Conservation (phyloP, 257 asterid species). For the Asclepias syriaca region DNA sequence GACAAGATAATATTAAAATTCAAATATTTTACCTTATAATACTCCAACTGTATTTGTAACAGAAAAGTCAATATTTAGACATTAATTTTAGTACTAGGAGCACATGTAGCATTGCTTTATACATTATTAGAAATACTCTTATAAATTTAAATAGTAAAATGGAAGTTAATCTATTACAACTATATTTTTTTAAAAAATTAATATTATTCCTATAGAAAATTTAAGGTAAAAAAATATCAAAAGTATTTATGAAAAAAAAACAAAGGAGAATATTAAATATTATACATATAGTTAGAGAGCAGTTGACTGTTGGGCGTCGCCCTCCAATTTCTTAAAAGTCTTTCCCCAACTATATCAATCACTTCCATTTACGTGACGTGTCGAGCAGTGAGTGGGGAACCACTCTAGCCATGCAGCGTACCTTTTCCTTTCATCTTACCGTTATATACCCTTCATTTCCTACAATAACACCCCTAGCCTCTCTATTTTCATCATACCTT, state of each 20-base stretch:
- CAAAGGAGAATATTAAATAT: not conserved
- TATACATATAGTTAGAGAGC: not conserved
- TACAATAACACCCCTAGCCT: too few species aligned
- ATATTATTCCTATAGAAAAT: too few species aligned
- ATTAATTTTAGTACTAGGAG: too few species aligned
- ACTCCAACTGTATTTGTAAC: too few species aligned
- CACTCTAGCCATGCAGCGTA: not conserved
- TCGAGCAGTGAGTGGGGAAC: conserved; percentile 15
- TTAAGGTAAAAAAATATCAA: too few species aligned
- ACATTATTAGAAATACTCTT: too few species aligned
- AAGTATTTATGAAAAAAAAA: not conserved
- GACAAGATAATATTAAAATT: not conserved
- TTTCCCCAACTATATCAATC: conserved; percentile 1
- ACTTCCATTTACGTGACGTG: conserved; percentile 10
- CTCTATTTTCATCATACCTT: too few species aligned
- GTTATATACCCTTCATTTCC: not conserved
- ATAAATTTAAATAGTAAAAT: too few species aligned
- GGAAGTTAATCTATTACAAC: too few species aligned
- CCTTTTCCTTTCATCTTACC: not conserved
- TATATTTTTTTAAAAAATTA: too few species aligned
- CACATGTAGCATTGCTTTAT: too few species aligned
- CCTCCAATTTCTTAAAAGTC: conserved; percentile 11
- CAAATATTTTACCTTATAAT: not conserved
- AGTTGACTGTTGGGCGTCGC: conserved; percentile 15
- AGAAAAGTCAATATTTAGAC: too few species aligned